Percentiles rank a stretch among this genome's conserved stretches.
Conservation (phyloP, 768 basidiomycete species). For the Leucosporidium yakuticum region DNA sequence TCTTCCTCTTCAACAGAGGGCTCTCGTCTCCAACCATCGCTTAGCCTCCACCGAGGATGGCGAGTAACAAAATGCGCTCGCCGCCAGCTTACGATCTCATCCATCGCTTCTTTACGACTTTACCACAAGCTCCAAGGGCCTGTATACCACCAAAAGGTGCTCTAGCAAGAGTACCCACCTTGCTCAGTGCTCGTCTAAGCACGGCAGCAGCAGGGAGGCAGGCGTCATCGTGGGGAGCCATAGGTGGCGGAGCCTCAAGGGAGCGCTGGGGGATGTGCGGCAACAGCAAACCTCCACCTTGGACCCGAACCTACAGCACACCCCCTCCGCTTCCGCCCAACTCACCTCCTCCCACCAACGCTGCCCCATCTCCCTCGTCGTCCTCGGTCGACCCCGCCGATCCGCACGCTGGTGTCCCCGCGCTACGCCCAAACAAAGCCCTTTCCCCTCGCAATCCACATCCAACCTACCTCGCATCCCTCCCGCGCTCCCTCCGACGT, state of each 20-base stretch:
- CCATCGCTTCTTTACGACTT: slow-evolving; percentile 23
- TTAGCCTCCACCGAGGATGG: not conserved
- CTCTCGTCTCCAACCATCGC: not conserved
- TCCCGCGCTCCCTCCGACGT: slow-evolving; percentile 72
- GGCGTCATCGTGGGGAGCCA: not conserved
- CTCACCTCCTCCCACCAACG: not conserved
- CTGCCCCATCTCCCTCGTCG: not conserved
- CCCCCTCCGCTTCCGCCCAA: not conserved
- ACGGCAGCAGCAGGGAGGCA: not conserved
- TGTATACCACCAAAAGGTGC: not conserved
- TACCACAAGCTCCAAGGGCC: not conserved
- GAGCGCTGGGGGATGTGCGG: not conserved
- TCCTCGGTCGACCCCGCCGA: not conserved
- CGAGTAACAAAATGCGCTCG: not conserved
- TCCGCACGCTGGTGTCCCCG: slow-evolving; percentile 7
- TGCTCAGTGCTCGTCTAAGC: not conserved
- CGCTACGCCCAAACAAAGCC: not conserved
- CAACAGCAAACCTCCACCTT: not conserved
- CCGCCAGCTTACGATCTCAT: slow-evolving; percentile 4
- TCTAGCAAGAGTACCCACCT: not conserved
- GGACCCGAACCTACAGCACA: not conserved
- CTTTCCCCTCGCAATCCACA: not conserved
- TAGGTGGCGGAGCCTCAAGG: not conserved
- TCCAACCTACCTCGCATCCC: slow-evolving; percentile 44
- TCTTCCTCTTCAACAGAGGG: slow-evolving; percentile 3